Conservation (phyloP, 1,284 basidiomycete species). For the Sanghuangporus sanghuang region DNA sequence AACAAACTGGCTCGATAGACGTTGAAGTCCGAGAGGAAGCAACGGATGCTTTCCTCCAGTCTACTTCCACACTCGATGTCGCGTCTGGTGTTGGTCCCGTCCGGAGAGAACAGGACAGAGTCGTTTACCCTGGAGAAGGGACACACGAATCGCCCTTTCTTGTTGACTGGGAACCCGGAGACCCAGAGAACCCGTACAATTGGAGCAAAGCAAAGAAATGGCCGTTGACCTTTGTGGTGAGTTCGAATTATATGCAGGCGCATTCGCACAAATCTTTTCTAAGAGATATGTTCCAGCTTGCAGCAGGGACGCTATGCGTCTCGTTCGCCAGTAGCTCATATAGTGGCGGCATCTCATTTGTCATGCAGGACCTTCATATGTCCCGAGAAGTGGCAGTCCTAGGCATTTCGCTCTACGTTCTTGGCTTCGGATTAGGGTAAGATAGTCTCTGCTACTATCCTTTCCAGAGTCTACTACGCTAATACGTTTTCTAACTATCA, state of each 20-base stretch:
- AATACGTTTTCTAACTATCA: conserved; percentile 18
- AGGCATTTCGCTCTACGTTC: conserved; percentile 57
- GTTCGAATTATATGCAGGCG: conserved; percentile 14
- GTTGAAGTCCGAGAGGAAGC: not conserved
- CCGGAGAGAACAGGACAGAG: not conserved
- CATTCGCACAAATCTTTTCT: conserved; percentile 2
- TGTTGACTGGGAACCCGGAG: conserved; percentile 51
- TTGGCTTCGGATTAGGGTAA: conserved; percentile 38
- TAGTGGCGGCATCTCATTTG: conserved; percentile 46
- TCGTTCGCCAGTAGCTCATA: conserved; percentile 61
- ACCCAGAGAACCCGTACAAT: conserved; percentile 60
- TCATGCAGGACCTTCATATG: conserved; percentile 43
- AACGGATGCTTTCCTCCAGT: not conserved
- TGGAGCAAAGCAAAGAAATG: conserved; percentile 48
- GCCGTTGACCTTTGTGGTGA: conserved; percentile 50
- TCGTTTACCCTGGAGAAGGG: conserved; percentile 34
- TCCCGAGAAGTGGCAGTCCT: conserved; percentile 51
- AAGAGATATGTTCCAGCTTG: conserved; percentile 28
- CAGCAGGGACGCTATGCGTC: conserved; percentile 51
- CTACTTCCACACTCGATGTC: not conserved
- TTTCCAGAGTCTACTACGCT: not conserved
- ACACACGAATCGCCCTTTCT: conserved; percentile 47
- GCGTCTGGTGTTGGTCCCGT: not conserved
- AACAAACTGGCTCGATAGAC: no score
- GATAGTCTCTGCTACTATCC: conserved; percentile 8